Conservation (phyloP, 2,329 filamentous ascomycete genomes). For the Juglanconis sp. region DNA sequence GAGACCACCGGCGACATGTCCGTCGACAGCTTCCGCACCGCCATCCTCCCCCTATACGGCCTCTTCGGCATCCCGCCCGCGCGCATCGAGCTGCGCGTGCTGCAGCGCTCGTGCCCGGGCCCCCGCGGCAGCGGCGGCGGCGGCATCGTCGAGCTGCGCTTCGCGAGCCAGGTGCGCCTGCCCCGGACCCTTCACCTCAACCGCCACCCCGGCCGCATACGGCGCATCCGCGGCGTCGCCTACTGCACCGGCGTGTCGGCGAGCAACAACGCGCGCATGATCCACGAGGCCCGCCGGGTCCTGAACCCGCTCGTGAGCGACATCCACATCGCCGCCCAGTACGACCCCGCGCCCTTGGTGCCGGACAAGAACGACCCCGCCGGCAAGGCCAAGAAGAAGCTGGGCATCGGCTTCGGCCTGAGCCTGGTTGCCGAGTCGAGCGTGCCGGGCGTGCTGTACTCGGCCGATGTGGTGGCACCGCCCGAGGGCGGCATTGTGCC, state of each 20-base stretch:
- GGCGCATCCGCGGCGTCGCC: constrained; percentile 85
- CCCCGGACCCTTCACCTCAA: constrained; percentile 90
- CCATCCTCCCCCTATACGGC: constrained; percentile 83
- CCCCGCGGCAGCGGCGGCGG: constrained; percentile 75
- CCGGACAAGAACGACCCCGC: constrained; percentile 45
- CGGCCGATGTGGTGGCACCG: constrained; percentile 75
- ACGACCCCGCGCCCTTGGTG: constrained; percentile 63
- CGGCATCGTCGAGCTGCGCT: constrained; percentile 88
- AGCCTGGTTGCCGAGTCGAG: constrained; percentile 91
- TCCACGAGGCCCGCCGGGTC: constrained; percentile 81
- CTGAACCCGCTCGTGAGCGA: constrained; percentile 84
- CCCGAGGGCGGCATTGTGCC: constrained; percentile 78
- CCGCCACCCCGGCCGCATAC: constrained; percentile 78
- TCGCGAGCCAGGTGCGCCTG: constrained; percentile 87
- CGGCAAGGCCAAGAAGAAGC: constrained; percentile 52
- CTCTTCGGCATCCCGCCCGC: constrained; percentile 79
- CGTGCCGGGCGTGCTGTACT: constrained; percentile 75
- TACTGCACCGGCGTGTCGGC: constrained; percentile 90
- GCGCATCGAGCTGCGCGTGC: constrained; percentile 79
- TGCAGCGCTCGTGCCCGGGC: constrained; percentile 76
- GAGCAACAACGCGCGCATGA: constrained; percentile 93
- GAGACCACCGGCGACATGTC: constrained; percentile 75
- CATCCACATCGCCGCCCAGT: constrained; percentile 82
- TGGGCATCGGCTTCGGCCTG: constrained; percentile 88
- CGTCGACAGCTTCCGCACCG: constrained; percentile 89